Conservation (phyloP, 2,329 filamentous ascomycete genomes). For the Thielaviopsis populi region DNA sequence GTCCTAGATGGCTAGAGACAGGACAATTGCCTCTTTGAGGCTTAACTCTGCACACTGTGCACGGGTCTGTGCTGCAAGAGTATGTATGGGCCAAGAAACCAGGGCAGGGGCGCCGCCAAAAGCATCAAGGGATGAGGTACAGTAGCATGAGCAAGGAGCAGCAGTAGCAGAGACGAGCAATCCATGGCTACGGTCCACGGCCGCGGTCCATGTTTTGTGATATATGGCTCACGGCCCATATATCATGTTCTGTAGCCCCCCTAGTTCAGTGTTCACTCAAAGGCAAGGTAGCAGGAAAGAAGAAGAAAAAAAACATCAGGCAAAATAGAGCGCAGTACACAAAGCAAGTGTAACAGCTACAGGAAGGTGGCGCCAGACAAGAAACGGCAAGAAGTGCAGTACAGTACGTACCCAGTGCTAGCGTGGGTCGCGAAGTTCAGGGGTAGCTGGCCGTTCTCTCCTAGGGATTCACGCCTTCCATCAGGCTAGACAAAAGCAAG, state of each 20-base stretch:
- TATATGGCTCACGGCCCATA: neutral
- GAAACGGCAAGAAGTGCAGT: neutral
- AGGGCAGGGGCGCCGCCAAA: constrained; percentile 4
- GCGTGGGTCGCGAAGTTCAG: neutral
- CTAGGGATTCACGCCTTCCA: neutral
- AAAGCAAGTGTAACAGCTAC: neutral
- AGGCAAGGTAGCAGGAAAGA: too few relatives aligned
- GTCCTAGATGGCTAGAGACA: constrained; percentile 2
- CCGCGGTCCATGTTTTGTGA: neutral
- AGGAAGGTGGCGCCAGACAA: neutral
- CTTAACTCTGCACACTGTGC: constrained; percentile 8
- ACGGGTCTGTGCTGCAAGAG: constrained; percentile 8
- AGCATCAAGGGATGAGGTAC: constrained; percentile 1
- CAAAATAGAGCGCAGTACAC: too few relatives aligned
- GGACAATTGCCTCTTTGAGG: constrained; percentile 8
- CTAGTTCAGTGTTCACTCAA: too few relatives aligned
- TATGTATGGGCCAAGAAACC: neutral
- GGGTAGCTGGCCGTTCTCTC: neutral
- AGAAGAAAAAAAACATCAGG: too few relatives aligned
- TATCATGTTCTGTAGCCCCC: too few relatives aligned
- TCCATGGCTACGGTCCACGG: neutral
- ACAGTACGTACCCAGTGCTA: neutral
- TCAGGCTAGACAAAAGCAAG: neutral
- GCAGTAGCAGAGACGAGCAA: neutral
- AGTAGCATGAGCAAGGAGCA: neutral